Conservation (phyloP, 345 rosid species). For the Ceriops decandra region DNA sequence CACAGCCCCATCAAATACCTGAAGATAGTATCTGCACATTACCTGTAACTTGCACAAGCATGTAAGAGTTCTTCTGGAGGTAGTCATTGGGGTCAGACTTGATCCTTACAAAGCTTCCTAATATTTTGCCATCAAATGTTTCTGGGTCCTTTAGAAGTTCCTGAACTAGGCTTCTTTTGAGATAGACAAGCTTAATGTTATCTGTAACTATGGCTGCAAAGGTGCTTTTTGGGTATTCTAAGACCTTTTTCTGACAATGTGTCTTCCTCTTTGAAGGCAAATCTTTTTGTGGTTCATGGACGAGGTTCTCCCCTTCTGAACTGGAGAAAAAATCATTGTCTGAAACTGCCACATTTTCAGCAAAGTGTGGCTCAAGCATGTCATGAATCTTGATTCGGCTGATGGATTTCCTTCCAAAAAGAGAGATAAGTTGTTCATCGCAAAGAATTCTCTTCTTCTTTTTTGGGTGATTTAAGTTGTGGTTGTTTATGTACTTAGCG, state of each 20-base stretch:
- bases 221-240: constrained; percentile 39
- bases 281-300: constrained; percentile 11
- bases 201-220: constrained; percentile 64
- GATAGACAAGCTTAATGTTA: constrained; percentile 62
- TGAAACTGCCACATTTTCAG: constrained; percentile 50
- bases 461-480: constrained; percentile 35
- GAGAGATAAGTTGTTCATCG: constrained; percentile 43
- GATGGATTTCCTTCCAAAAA: constrained; percentile 59
- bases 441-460: constrained; percentile 63
- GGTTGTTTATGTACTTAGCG: constrained; percentile 40
- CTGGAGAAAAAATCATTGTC: constrained; percentile 42
- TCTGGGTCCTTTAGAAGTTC: constrained; percentile 47
- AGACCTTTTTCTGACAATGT: constrained; percentile 25
- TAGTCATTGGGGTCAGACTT: constrained; percentile 72
- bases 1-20: no score
- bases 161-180: constrained; percentile 64
- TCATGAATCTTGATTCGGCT: constrained; percentile 45
- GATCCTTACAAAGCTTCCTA: constrained; percentile 67
- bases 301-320: constrained; percentile 41
- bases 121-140: constrained; percentile 48
- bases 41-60: constrained; percentile 75
- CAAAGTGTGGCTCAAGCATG: constrained; percentile 56
- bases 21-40: constrained; percentile 15
- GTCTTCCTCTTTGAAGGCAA: constrained; percentile 27
- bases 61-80: constrained; percentile 57